phyloP scores from a whole-genome alignment of 2,329 filamentous ascomycete species.

The Dactylellina drechsleri region DNA sequence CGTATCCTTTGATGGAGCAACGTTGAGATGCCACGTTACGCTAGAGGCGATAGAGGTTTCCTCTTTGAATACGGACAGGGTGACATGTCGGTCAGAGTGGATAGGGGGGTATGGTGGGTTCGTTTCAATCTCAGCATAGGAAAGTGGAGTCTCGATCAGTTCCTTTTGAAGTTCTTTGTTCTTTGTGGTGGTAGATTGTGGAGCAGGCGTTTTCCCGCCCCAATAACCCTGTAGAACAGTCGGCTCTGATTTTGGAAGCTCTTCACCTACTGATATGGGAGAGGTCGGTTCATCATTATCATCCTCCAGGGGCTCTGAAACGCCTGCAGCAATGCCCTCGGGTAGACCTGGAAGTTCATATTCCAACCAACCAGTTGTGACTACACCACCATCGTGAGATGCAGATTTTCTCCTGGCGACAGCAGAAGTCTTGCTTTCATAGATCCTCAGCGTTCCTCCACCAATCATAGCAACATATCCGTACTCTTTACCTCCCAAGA shows the following conservation, averaged over 20 bases:
- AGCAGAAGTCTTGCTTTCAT: constrained; percentile 59
- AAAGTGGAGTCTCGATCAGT: constrained; percentile 68
- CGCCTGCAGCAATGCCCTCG: constrained; percentile 53
- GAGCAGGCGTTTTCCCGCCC: constrained; percentile 53
- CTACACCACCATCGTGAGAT: constrained; percentile 60
- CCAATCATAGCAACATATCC: constrained; percentile 64
- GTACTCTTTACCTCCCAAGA: constrained; percentile 63
- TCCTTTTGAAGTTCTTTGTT: constrained; percentile 61
- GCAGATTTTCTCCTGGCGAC: constrained; percentile 56
- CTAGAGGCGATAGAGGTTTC: constrained; percentile 56
- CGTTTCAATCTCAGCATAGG: constrained; percentile 91
- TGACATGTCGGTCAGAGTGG: constrained; percentile 86
- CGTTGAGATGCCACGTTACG: constrained; percentile 55
- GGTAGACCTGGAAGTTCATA: constrained; percentile 58
- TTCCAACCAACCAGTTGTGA: constrained; percentile 57
- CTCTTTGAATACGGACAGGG: constrained; percentile 73
- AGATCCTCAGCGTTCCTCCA: constrained; percentile 63
- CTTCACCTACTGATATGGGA: constrained; percentile 55
- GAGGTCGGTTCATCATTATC: constrained; percentile 56
- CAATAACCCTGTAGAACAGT: constrained; percentile 43
- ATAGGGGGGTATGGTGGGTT: constrained; percentile 96
- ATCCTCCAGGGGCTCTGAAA: constrained; percentile 50
- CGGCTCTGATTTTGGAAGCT: constrained; percentile 57
- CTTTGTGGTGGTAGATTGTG: constrained; percentile 64
- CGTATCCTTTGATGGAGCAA: constrained; percentile 58